Base-by-base conservation (phyloP, 164 flowering plant species). In the Saururus chinensis region DNA sequence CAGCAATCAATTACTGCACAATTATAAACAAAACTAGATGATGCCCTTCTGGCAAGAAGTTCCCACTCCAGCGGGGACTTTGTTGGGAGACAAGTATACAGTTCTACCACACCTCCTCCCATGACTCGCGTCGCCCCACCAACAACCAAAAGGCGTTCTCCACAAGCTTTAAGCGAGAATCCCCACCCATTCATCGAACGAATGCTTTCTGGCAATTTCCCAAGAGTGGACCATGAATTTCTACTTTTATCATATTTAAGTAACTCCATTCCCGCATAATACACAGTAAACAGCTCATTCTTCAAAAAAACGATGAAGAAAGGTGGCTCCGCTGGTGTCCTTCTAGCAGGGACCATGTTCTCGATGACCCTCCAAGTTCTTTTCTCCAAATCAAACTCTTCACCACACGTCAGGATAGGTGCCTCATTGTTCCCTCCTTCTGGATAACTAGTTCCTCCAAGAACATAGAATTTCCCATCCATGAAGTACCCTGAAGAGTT, bases 11-110 rank as follows among this genome's bases (percentile, higher is more conserved):
- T 75, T 64, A 75, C 78, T 1, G 75, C 72, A 57, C 78, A 75
- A 55, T 75, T 75, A 52, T 71, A 75, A 21, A 75, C 78, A 66
- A 75, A 75, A 35, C 64, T 72, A 12, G 66, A 68, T 17, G 70
- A 69, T 51, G 40, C 52, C 65, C 59, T 69, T 14, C 62, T 61
- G 1, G 70, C 70, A 9, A 92, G 91, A 82, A 86, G 64, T 56
- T 69, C 69, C 98, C 98, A 92, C 56, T 80, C 79, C 0, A 91
- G 89, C 0, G 87, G 95, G 13, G 86, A 88, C 16, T 81, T 91
- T 61, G 76, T 70, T 9, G 98, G 98, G 51, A 74, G 78, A 96
- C 98, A 92, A 4, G 95, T 71, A 66, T 89, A 84, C 55, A 92
- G 73, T 76, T 89, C 96, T 51, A 87, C 83, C 56, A 66, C 68